A percentile compares a stretch with the other conserved stretches of the same genome.
Evolutionary conservation across 116 monocot species (phyloP).

Genomic region (Iris pallida): DNA sequence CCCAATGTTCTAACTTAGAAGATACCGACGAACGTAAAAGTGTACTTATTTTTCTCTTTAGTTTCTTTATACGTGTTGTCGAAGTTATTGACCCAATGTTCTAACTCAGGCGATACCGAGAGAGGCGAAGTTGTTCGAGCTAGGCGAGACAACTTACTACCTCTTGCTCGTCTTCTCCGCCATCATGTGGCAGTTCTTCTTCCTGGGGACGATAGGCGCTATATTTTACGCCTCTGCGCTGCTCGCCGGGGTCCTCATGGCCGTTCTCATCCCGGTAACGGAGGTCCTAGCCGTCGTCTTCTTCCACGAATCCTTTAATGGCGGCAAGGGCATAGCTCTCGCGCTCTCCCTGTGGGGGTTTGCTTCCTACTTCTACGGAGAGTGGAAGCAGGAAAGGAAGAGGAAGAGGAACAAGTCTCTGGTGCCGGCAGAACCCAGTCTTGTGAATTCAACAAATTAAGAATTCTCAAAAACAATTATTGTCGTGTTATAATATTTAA

Average conservation of each 20-base stretch:
- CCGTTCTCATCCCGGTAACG: constrained; percentile 42
- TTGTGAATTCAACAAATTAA: too few relatives aligned
- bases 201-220: constrained; percentile 35
- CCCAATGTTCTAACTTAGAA: too few relatives aligned
- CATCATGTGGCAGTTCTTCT: constrained; percentile 39
- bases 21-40: too few relatives aligned
- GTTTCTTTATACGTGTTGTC: too few relatives aligned
- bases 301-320: constrained; percentile 41
- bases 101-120: constrained; percentile 32
- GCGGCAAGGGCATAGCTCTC: constrained; percentile 43
- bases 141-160: constrained; percentile 46
- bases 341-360: constrained; percentile 52
- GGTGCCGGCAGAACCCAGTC: neutral
- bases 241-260: constrained; percentile 40
- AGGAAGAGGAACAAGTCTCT: constrained; percentile 8
- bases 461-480: too few relatives aligned
- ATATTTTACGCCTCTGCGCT: constrained; percentile 38
- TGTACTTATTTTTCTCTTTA: too few relatives aligned
- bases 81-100: too few relatives aligned
- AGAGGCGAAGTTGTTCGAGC: constrained; percentile 36
- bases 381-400: constrained; percentile 21
- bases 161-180: constrained; percentile 27
- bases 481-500: too few relatives aligned
- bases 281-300: constrained; percentile 39
- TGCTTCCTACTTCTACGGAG: constrained; percentile 57